Evolutionary conservation across 2,329 filamentous ascomycete genomes (phyloP).

Genomic region (Nannizziopsis barbatae): DNA sequence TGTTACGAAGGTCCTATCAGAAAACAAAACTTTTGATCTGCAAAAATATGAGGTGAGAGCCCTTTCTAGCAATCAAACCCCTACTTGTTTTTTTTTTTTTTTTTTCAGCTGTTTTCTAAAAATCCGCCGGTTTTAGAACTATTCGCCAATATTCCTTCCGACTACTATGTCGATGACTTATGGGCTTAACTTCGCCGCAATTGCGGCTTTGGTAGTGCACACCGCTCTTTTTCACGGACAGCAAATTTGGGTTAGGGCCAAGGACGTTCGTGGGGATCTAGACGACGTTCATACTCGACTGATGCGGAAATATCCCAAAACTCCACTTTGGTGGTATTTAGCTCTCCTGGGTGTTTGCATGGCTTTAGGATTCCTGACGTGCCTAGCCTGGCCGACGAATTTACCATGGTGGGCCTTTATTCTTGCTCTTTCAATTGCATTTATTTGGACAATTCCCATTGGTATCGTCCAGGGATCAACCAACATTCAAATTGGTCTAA

Average conservation of each 20-base stretch:
- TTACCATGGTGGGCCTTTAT: constrained; percentile 63
- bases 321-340: constrained; percentile 49
- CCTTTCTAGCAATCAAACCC: constrained; percentile 24
- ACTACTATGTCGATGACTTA: constrained; percentile 62
- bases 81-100: constrained; percentile 37
- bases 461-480: constrained; percentile 57
- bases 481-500: constrained; percentile 56
- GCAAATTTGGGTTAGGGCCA: constrained; percentile 54
- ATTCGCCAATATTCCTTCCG: constrained; percentile 48
- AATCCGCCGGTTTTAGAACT: background rate
- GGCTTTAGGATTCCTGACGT: constrained; percentile 39
- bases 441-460: constrained; percentile 50
- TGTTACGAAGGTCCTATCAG: constrained; percentile 50
- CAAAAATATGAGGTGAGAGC: constrained; percentile 55
- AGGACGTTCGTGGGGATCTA: constrained; percentile 36
- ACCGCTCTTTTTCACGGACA: constrained; percentile 56
- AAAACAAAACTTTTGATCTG: constrained; percentile 52
- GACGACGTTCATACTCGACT: constrained; percentile 45
- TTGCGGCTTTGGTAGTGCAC: constrained; percentile 57
- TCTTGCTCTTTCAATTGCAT: constrained; percentile 53
- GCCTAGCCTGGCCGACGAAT: constrained; percentile 51
- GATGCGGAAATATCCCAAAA: constrained; percentile 47
- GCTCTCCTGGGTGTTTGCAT: constrained; percentile 40
- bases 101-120: background rate
- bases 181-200: constrained; percentile 60